Evolutionary conservation across 495 filamentous ascomycete genomes (phyloP), one percentile per base, ranked within the genome.

Genomic region (Cercophora scortea): DNA sequence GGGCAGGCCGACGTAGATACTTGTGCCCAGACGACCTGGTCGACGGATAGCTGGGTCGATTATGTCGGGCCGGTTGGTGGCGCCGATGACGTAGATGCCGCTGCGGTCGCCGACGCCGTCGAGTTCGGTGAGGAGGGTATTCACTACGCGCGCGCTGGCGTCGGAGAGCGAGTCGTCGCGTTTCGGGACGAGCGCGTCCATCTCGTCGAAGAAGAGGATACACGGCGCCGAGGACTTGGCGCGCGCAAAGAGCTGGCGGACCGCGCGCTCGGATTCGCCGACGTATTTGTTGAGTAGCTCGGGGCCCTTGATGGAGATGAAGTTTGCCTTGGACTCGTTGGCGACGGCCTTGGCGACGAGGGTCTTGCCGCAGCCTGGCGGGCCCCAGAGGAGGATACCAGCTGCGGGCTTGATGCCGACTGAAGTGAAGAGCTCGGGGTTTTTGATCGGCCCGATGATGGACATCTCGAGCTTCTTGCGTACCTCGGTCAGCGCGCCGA

Each of bases 161-260:
- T 97, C 90, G 12, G 85, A 87, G 9, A 89, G 76, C 5, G 82
- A 82, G 52, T 89, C 87, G 60, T 90, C 89, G 41, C 93, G 84
- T 39, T 81, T 81, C 1, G 94, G 92, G 0, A 92, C 90, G 6
- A 98, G 76, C 4, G 93, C 90, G 61, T 98, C 93, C 34, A 98
- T 76, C 66, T 98, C 93, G 68, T 98, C 93, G 65, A 98, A 97
- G 79, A 98, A 97, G 53, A 98, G 84, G 45, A 98, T 88, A 63
- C 92, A 96, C 17, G 93, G 93, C 1, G 93, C 79, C 8, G 83
- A 88, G 0, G 87, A 87, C 25, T 91, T 81, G 9, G 93, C 93
- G 12, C 93, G 85, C 44, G 85, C 81, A 64, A 98, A 98, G 3
- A 96, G 88, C 64, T 95, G 89, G 13, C 93, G 84, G 4, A 98